Conservation (phyloP, 2,329 filamentous ascomycete species). For the Aspergillus eucalypticola region DNA sequence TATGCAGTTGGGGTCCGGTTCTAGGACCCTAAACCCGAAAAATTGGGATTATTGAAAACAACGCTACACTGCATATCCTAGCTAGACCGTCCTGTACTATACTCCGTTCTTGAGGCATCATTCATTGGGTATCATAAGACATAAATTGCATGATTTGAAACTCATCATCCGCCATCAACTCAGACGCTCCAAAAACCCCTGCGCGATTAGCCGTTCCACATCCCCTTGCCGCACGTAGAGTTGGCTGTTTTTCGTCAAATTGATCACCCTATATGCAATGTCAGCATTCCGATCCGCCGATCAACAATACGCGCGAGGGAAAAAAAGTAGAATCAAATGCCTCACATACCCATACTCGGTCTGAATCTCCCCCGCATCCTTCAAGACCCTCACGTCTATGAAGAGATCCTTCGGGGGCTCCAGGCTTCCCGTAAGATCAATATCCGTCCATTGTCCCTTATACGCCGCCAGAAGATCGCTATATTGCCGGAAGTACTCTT, state of each 20-base stretch:
- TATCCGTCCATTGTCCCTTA: constrained; percentile 97
- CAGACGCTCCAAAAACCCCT: constrained; percentile 91
- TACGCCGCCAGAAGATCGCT: constrained; percentile 90
- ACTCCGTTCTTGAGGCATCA: constrained; percentile 6
- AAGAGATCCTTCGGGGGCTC: constrained; percentile 95
- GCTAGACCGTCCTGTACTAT: neutral
- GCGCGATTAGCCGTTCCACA: constrained; percentile 88
- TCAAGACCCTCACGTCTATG: constrained; percentile 92
- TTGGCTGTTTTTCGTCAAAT: constrained; percentile 95
- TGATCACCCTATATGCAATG: constrained; percentile 73
- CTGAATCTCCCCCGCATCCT: constrained; percentile 97
- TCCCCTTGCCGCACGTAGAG: constrained; percentile 96
- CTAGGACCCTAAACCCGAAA: neutral
- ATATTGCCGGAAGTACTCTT: constrained; percentile 92
- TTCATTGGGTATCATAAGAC: constrained; percentile 22
- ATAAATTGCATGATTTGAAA: constrained; percentile 9
- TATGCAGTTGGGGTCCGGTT: neutral
- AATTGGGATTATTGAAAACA: neutral
- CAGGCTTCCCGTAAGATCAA: constrained; percentile 90
- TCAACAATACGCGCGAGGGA: neutral
- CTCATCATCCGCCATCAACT: constrained; percentile 55
- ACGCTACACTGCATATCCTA: neutral
- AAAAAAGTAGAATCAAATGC: neutral
- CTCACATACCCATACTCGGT: constrained; percentile 89
- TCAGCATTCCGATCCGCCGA: constrained; percentile 22